Percentiles rank a stretch among this genome's conserved stretches.
Conservation (phyloP, 176 grass and related monocot genomes). For the Zoysia japonica region DNA sequence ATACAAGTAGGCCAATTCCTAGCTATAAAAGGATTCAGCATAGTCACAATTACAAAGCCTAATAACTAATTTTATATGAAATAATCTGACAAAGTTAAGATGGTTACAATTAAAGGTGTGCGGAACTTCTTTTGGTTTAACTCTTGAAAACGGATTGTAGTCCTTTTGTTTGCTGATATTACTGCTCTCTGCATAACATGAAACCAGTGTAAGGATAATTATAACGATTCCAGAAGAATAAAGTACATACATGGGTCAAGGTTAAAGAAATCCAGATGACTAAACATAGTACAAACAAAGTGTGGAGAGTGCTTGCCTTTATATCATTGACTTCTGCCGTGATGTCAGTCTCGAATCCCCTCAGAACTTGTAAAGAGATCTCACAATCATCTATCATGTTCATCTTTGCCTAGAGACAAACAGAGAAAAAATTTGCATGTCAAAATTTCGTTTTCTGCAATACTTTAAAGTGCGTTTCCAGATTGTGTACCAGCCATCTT, state of each 20-base stretch:
- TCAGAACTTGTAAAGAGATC: conserved; percentile 88
- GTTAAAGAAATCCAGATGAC: background rate
- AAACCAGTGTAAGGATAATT: background rate
- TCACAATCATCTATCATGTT: conserved; percentile 81
- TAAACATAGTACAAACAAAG: background rate
- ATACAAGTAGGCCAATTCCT: conserved; percentile 82
- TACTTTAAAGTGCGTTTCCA: background rate
- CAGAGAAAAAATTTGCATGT: background rate
- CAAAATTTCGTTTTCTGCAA: conserved; percentile 12
- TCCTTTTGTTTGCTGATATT: conserved; percentile 67
- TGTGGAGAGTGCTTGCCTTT: conserved; percentile 46
- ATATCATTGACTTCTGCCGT: conserved; percentile 86
- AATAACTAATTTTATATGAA: background rate
- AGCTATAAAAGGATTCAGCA: conserved; percentile 47
- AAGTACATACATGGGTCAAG: background rate
- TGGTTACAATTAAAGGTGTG: conserved; percentile 70
- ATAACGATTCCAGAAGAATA: background rate
- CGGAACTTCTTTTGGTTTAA: conserved; percentile 80
- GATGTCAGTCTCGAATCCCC: conserved; percentile 94
- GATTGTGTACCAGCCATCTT: conserved; percentile 78
- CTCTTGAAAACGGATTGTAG: conserved; percentile 79
- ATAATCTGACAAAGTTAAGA: background rate
- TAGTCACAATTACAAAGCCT: background rate
- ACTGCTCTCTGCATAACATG: conserved; percentile 66
- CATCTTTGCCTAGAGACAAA: conserved; percentile 82